These are phyloP conservation scores for Stephania yunnanensis DNA, from an alignment of 164 flowering plant species.

Conservation along the genomic window DNA sequence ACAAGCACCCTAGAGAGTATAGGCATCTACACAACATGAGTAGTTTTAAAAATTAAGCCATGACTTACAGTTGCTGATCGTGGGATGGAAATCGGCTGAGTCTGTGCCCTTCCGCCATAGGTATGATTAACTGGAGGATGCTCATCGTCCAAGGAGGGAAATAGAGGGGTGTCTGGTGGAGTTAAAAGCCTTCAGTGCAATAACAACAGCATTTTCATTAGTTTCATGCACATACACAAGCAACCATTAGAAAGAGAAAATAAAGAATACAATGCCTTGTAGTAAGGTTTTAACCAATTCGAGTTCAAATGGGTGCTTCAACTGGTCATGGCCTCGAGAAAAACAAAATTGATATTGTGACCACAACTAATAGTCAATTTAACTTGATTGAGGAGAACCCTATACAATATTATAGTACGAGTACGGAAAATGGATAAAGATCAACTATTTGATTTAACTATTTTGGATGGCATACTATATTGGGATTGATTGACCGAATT, in stretches of 20 bases:
- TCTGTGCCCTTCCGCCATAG: slow-evolving; percentile 70
- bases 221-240: neutral
- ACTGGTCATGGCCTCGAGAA: neutral
- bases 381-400: neutral
- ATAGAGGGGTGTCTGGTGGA: slow-evolving; percentile 99
- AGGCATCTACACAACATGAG: slow-evolving; percentile 1
- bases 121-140: slow-evolving; percentile 36
- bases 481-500: neutral
- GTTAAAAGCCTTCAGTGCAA: slow-evolving; percentile 68
- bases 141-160: slow-evolving; percentile 86
- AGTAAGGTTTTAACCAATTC: neutral
- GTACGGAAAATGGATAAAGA: neutral
- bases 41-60: slow-evolving; percentile 1
- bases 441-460: neutral
- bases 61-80: slow-evolving; percentile 71
- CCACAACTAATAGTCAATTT: neutral
- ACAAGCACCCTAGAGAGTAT: neutral
- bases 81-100: slow-evolving; percentile 74
- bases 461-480: neutral
- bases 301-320: neutral
- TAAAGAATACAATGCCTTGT: neutral
- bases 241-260: neutral
- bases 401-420: neutral
- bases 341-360: neutral
- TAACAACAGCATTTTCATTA: slow-evolving; percentile 9